Base-by-base conservation (phyloP, 2,329 filamentous ascomycete species). In the Fusarium xylarioides region DNA sequence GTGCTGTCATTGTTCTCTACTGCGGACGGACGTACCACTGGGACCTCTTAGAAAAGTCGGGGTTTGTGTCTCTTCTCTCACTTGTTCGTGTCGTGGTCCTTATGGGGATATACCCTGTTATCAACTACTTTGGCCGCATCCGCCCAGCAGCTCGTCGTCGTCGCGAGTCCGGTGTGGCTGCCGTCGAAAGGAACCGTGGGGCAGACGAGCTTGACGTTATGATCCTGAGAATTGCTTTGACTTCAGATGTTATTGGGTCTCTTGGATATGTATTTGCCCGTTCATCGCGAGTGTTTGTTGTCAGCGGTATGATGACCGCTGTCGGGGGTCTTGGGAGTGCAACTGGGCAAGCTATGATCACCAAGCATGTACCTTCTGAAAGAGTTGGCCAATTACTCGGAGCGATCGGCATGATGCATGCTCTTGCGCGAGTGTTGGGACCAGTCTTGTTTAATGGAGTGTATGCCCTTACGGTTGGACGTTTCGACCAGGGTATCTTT, bases 301-400 rank as follows among this genome's bases (percentile, higher is more conserved):
- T 90, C 1, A 92, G 91, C 23, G 95, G 94, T 53, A 85, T 93
- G 49, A 76, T 95, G 23, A 92, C 94, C 4, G 88, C 94, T 0
- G 83, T 97, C 43, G 95, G 95, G 30, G 95, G 95, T 3, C 91
- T 98, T 50, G 95, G 92, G 1, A 92, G 92, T 40, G 95, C 96
- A 3, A 96, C 93, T 0, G 86, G 97, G 55, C 94, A 97, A 78
- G 92, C 93, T 4, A 89, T 92, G 2, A 85, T 98, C 56, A 98
- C 95, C 26, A 98, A 98, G 80, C 96, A 98, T 80, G 92, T 98
- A 1, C 94, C 95, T 1, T 86, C 91, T 1, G 93, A 96, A 71
- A 89, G 89, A 52, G 92, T 96, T 0, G 96, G 96, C 0, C 91
- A 96, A 80, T 85, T 98, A n/a, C 87, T 99, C 0, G 96, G 96